phyloP scores from a whole-genome alignment of 257 asterid genomes.

The Knoxia roxburghii region DNA sequence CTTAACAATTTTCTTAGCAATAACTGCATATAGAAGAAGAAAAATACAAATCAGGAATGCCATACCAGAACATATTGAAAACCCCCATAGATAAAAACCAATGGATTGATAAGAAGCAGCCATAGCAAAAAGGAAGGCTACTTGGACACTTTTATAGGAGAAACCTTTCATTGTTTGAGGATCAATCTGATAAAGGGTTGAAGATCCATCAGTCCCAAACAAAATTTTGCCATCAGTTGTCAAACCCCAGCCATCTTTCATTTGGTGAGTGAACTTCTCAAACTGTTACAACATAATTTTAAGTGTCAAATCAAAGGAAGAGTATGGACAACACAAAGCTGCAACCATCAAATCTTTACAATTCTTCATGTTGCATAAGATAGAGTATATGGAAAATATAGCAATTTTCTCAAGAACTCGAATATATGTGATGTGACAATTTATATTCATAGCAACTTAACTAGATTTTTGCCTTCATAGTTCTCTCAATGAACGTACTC shows the following conservation, averaged over 20 bases:
- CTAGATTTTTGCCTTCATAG: not conserved
- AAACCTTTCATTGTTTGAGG: slow-evolving; percentile 66
- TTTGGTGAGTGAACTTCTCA: slow-evolving; percentile 51
- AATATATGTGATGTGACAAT: not conserved
- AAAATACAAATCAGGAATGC: slow-evolving; percentile 9
- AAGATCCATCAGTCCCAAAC: slow-evolving; percentile 90
- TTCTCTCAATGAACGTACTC: not conserved
- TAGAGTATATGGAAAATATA: not conserved
- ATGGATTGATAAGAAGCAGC: not conserved
- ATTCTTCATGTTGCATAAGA: not conserved
- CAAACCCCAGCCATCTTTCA: slow-evolving; percentile 98
- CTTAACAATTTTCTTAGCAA: slow-evolving; percentile 48
- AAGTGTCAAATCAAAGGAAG: slow-evolving; percentile 7
- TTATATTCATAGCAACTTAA: not conserved
- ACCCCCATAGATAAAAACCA: not conserved
- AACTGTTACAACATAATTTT: slow-evolving; percentile 41
- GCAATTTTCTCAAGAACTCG: not conserved
- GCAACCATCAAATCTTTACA: not conserved
- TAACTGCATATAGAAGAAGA: slow-evolving; percentile 37
- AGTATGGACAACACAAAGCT: not conserved
- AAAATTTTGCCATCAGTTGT: slow-evolving; percentile 74
- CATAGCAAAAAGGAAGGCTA: slow-evolving; percentile 2
- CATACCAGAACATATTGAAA: slow-evolving; percentile 5
- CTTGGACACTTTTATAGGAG: slow-evolving; percentile 17
- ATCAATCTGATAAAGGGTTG: slow-evolving; percentile 72